These are phyloP conservation scores for Plantago ovata DNA, from an alignment of 257 asterid genomes.

Conservation along the genomic window DNA sequence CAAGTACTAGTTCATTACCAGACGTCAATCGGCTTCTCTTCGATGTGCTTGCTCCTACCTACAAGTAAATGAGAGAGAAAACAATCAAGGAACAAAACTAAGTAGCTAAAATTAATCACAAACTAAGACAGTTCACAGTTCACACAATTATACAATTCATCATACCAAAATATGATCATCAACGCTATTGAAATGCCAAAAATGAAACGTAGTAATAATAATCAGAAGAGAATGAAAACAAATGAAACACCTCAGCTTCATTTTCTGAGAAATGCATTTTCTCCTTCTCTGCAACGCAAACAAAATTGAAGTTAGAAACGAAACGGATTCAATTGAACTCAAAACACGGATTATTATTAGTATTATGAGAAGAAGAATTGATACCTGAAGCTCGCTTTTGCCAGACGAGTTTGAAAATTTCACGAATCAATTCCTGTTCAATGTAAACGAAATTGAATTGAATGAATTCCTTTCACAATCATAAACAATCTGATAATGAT, in stretches of 20 bases:
- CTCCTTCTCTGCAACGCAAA: slow-evolving; percentile 53
- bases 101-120: too few relatives aligned
- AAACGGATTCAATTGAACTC: background rate
- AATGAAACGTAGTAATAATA: slow-evolving; percentile 1
- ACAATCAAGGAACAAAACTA: background rate
- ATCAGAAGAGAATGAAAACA: background rate
- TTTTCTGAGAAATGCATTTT: slow-evolving; percentile 58
- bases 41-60: slow-evolving; percentile 67
- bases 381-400: slow-evolving; percentile 73
- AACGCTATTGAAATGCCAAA: background rate
- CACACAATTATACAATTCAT: too few relatives aligned
- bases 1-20: slow-evolving; percentile 38
- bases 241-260: slow-evolving; percentile 47
- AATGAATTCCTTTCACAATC: background rate
- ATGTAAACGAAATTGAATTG: slow-evolving; percentile 7
- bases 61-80: slow-evolving; percentile 1
- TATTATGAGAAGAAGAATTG: background rate
- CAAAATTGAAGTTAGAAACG: background rate
- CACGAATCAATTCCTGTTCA: slow-evolving; percentile 73
- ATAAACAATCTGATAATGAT: slow-evolving; percentile 7
- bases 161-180: background rate
- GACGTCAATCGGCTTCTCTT: slow-evolving; percentile 60
- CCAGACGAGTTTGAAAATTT: slow-evolving; percentile 75
- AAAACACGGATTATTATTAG: background rate
- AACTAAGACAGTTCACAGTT: too few relatives aligned